Conservation (phyloP, 1,284 basidiomycete species). For the Pseudozyma sp. region DNA sequence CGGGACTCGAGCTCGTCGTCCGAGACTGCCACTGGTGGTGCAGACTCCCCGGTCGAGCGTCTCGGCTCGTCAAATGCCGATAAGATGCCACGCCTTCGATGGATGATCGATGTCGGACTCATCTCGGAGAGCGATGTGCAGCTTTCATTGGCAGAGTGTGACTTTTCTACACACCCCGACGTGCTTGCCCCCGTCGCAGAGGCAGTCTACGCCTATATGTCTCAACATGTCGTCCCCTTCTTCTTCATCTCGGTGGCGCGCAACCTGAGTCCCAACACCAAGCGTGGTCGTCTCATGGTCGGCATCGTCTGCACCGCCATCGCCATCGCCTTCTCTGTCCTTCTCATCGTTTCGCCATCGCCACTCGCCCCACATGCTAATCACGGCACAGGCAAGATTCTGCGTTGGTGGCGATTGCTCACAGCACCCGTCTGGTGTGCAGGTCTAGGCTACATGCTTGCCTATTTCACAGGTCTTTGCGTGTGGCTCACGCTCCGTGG, state of each 20-base stretch:
- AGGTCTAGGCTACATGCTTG: constrained; percentile 55
- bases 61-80: constrained; percentile 11
- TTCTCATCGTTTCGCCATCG: constrained; percentile 46
- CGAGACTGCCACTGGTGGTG: constrained; percentile 12
- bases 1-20: constrained; percentile 24
- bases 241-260: constrained; percentile 51
- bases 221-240: constrained; percentile 51
- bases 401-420: constrained; percentile 51
- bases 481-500: constrained; percentile 59
- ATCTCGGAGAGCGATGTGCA: constrained; percentile 40
- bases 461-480: constrained; percentile 58
- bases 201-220: constrained; percentile 48
- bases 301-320: constrained; percentile 41
- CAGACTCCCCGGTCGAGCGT: constrained; percentile 7
- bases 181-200: constrained; percentile 48
- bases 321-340: constrained; percentile 46
- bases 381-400: constrained; percentile 22
- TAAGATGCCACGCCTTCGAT: constrained; percentile 44
- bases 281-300: constrained; percentile 49
- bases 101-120: constrained; percentile 58
- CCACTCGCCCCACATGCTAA: constrained; percentile 39
- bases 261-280: constrained; percentile 52
- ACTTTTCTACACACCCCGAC: constrained; percentile 52
- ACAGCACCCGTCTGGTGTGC: constrained; percentile 55
- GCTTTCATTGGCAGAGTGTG: constrained; percentile 34